A percentile compares a stretch with the other conserved stretches of the same genome.
These are phyloP conservation scores for Entomortierella beljakovae DNA, from an alignment of 192 early-diverging fungal genomes.

Conservation along the genomic window DNA sequence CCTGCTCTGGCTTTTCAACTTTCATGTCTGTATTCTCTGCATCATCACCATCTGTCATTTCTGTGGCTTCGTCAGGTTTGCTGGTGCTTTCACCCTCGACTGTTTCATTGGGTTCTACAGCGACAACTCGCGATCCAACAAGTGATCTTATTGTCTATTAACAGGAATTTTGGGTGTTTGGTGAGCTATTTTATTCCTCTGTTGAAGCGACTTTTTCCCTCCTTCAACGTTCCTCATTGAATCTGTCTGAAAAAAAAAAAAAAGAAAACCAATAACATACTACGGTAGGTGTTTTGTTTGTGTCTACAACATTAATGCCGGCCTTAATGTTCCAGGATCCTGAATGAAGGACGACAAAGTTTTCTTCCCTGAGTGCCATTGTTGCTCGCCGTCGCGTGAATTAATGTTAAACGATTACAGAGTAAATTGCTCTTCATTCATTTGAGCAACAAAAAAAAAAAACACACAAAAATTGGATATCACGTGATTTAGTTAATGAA, in stretches of 20 bases:
- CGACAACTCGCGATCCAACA: conserved; percentile 28
- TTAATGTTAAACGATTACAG: not conserved
- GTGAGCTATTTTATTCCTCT: too few relatives aligned
- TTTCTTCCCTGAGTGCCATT: conserved; percentile 75
- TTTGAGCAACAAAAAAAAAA: too few relatives aligned
- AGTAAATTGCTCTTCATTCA: not conserved
- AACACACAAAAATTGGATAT: too few relatives aligned
- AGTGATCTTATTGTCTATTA: conserved; percentile 38
- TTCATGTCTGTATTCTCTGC: conserved; percentile 17
- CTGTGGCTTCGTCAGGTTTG: conserved; percentile 10
- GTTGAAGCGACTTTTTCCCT: not conserved
- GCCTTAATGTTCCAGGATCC: conserved; percentile 85
- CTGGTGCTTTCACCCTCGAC: conserved; percentile 1
- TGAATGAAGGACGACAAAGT: conserved; percentile 88
- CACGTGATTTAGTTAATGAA: too few relatives aligned
- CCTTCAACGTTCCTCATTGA: not conserved
- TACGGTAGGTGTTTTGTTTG: conserved; percentile 75
- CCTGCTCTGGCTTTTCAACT: conserved; percentile 15
- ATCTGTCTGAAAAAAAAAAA: not conserved
- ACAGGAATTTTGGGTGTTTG: not conserved
- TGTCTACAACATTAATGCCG: conserved; percentile 79
- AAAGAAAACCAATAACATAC: conserved; percentile 52
- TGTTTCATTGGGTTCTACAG: not conserved
- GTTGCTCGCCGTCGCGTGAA: not conserved
- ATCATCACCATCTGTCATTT: conserved; percentile 9